These are phyloP conservation scores for Neurospora tetrasperma DNA, from an alignment of 495 filamentous ascomycete genomes.

Conservation along the genomic window DNA sequence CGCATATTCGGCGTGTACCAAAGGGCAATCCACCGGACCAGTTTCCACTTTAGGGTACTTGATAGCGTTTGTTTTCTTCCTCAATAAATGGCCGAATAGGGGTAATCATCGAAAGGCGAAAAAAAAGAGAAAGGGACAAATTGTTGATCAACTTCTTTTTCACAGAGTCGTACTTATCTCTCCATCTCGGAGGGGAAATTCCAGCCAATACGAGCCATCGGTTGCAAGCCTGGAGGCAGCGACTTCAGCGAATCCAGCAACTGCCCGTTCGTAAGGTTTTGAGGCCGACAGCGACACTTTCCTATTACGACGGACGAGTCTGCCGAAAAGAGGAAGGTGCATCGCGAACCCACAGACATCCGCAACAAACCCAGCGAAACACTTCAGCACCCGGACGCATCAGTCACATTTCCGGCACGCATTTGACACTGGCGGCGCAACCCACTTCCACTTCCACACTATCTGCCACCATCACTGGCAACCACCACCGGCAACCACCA, in stretches of 20 bases:
- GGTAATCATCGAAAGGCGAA: not conserved
- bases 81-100: not conserved
- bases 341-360: conserved; percentile 2
- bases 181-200: not conserved
- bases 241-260: conserved; percentile 9
- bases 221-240: not conserved
- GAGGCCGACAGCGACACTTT: conserved; percentile 4
- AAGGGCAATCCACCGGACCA: not conserved
- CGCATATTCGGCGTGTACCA: not conserved
- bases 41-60: not conserved
- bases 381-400: not conserved
- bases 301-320: conserved; percentile 10
- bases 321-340: conserved; percentile 23
- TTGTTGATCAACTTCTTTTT: not conserved
- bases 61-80: not conserved
- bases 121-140: not conserved
- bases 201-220: not conserved
- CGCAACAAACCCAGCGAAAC: not conserved
- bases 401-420: not conserved
- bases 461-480: not conserved
- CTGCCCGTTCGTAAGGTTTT: conserved; percentile 9
- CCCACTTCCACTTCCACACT: not conserved
- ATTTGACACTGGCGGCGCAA: not conserved
- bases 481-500: too few species aligned
- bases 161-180: not conserved